Evolutionary conservation across 164 flowering plant genomes (phyloP).

Genomic region (Sedum album): DNA sequence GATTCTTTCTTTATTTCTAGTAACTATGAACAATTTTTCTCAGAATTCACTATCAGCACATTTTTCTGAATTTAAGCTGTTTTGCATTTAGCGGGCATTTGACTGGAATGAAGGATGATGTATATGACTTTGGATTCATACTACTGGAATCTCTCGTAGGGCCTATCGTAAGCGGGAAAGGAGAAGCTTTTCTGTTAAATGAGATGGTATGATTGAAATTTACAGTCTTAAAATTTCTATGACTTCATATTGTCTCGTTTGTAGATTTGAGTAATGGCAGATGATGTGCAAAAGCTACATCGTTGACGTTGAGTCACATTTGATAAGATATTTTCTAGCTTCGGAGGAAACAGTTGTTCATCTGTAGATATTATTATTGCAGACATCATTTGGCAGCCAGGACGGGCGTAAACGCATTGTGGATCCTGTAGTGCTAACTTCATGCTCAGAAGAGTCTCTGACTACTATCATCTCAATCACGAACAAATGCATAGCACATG

Average conservation of each 20-base stretch:
- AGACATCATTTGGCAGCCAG: slow-evolving; percentile 88
- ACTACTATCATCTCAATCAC: slow-evolving; percentile 70
- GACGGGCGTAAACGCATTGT: slow-evolving; percentile 65
- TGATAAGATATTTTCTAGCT: background rate
- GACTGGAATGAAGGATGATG: slow-evolving; percentile 53
- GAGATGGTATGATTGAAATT: slow-evolving; percentile 56
- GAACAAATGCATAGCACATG: slow-evolving; percentile 69
- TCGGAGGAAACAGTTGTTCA: background rate
- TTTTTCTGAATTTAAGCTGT: background rate
- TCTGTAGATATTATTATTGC: slow-evolving; percentile 9
- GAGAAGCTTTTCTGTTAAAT: slow-evolving; percentile 61
- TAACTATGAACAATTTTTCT: background rate
- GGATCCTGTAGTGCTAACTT: slow-evolving; percentile 71
- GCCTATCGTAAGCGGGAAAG: slow-evolving; percentile 46
- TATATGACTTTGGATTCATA: slow-evolving; percentile 82
- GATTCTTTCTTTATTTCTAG: background rate
- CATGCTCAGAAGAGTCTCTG: slow-evolving; percentile 70
- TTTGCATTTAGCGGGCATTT: slow-evolving; percentile 27
- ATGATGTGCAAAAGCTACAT: too few relatives aligned
- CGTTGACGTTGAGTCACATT: too few relatives aligned
- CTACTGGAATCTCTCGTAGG: slow-evolving; percentile 86
- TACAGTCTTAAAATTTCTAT: background rate
- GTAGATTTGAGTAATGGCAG: background rate
- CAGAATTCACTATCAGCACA: background rate
- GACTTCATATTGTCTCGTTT: background rate